A percentile compares a stretch with the other conserved stretches of the same genome.
These are phyloP conservation scores for Dioscorea cayenensis DNA, from an alignment of 116 monocot genomes.

Conservation along the genomic window DNA sequence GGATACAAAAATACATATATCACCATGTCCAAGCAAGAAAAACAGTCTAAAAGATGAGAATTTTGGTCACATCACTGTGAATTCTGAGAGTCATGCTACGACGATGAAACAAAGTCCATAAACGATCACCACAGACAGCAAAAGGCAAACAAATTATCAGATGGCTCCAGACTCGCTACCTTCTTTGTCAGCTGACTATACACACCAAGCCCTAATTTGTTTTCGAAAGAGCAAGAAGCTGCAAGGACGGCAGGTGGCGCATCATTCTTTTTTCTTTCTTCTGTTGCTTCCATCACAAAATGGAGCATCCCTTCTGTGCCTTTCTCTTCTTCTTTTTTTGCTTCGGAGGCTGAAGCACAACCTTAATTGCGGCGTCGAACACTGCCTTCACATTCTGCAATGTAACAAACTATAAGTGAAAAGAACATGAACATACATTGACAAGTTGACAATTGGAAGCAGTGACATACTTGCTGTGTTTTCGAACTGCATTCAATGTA, in stretches of 20 bases:
- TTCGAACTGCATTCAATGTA: slow-evolving; percentile 86
- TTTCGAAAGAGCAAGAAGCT: neutral
- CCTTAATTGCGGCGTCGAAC: slow-evolving; percentile 79
- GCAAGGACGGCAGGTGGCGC: neutral
- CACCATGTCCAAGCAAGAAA: neutral
- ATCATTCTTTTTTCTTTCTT: neutral
- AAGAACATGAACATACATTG: neutral
- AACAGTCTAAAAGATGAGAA: neutral
- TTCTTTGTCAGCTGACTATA: slow-evolving; percentile 29
- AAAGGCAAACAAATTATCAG: neutral
- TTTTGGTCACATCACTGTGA: neutral
- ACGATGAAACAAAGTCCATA: neutral
- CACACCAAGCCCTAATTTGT: slow-evolving; percentile 11
- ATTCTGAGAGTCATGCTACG: neutral
- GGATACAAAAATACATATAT: neutral
- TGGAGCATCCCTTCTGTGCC: slow-evolving; percentile 63
- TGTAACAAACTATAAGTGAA: neutral
- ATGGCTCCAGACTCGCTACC: slow-evolving; percentile 9
- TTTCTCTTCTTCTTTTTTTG: slow-evolving; percentile 69
- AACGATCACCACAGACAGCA: neutral
- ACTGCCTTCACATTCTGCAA: slow-evolving; percentile 71
- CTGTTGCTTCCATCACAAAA: slow-evolving; percentile 30
- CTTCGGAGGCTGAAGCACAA: slow-evolving; percentile 76
- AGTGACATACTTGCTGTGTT: slow-evolving; percentile 55
- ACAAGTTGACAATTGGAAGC: neutral